phyloP scores from a whole-genome alignment of 495 filamentous ascomycete genomes.

The Podospora tetraspora region DNA sequence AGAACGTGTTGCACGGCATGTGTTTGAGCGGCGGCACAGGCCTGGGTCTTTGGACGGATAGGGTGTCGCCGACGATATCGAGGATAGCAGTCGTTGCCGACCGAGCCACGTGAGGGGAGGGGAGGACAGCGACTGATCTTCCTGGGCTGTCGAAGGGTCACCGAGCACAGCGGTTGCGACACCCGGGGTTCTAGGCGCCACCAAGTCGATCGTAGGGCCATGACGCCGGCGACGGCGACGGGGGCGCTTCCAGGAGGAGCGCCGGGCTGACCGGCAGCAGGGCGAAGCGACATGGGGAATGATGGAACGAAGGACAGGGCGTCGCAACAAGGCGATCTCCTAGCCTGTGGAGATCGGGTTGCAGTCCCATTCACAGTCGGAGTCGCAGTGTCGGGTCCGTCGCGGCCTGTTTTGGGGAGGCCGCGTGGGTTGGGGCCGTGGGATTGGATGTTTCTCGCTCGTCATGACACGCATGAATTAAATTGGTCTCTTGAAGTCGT shows the following conservation, averaged over 20 bases:
- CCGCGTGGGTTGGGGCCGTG: slow-evolving; percentile 12
- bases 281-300: neutral
- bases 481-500: slow-evolving; percentile 29
- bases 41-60: neutral
- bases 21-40: neutral
- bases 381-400: slow-evolving; percentile 6
- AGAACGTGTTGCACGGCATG: slow-evolving; percentile 15
- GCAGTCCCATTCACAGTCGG: slow-evolving; percentile 3
- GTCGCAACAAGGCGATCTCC: slow-evolving; percentile 8
- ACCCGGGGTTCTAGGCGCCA: slow-evolving; percentile 1
- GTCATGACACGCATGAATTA: slow-evolving; percentile 34
- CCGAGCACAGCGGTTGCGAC: slow-evolving; percentile 5
- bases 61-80: neutral
- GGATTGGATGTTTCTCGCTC: slow-evolving; percentile 25
- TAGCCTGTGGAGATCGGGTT: slow-evolving; percentile 14
- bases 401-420: slow-evolving; percentile 17
- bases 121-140: neutral
- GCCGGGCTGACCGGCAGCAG: slow-evolving; percentile 5
- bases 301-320: slow-evolving; percentile 1
- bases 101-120: neutral
- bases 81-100: neutral
- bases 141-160: neutral
- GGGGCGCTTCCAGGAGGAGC: neutral
- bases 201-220: neutral
- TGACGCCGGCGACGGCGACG: slow-evolving; percentile 2